A percentile compares a stretch with the other conserved stretches of the same genome.
Conservation (phyloP, 768 basidiomycete species). For the Hericium coralloides region DNA sequence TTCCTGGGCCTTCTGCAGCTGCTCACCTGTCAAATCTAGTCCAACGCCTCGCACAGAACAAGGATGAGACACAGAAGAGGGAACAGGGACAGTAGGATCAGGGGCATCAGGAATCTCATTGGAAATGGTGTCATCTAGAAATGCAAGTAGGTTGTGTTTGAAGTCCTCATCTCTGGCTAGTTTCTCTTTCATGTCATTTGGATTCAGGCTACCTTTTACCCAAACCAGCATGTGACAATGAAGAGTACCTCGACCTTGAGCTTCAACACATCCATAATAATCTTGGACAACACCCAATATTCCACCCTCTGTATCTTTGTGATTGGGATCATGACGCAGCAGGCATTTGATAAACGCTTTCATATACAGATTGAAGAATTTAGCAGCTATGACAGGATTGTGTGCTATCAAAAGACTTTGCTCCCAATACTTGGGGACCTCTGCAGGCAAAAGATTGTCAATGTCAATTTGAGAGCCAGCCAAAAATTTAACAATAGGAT, state of each 20-base stretch:
- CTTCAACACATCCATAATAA: conserved; percentile 34
- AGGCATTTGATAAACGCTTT: conserved; percentile 24
- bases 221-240: conserved; percentile 36
- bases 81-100: background rate
- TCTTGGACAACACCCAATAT: conserved; percentile 25
- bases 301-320: conserved; percentile 15
- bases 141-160: conserved; percentile 9
- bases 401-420: conserved; percentile 28
- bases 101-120: conserved; percentile 20
- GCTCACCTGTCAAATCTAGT: background rate
- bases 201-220: conserved; percentile 19
- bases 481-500: conserved; percentile 33
- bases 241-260: conserved; percentile 29
- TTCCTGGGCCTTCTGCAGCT: background rate
- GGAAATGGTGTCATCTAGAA: conserved; percentile 22
- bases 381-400: conserved; percentile 30
- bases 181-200: background rate
- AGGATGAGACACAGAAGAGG: background rate
- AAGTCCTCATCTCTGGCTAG: conserved; percentile 13
- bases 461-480: conserved; percentile 30
- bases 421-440: conserved; percentile 24
- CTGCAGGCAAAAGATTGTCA: conserved; percentile 20
- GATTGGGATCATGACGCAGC: conserved; percentile 16
- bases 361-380: conserved; percentile 36
- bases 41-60: background rate